Percentiles rank a stretch among this genome's conserved stretches.
Conservation (phyloP, 352 stramenopile species). For the Phytophthora sp. region DNA sequence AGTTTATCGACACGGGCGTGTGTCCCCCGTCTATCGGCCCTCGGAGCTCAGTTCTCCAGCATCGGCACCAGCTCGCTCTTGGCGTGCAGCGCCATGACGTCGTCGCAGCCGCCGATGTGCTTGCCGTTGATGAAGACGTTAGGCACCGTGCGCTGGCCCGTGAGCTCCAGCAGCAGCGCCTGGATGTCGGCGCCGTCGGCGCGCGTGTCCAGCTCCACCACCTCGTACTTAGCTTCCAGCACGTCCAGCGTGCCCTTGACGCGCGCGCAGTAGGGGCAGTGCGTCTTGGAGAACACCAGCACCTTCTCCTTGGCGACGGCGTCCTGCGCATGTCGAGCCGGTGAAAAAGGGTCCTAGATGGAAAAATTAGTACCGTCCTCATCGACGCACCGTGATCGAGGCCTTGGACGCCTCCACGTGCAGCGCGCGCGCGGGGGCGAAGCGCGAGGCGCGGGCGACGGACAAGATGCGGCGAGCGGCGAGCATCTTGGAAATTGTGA, state of each 20-base stretch:
- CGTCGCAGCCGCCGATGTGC: conserved; percentile 96
- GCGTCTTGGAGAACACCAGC: conserved; percentile 96
- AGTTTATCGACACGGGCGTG: conserved; percentile 1
- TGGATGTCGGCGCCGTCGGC: conserved; percentile 93
- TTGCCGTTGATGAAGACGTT: conserved; percentile 99
- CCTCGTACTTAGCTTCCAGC: conserved; percentile 64
- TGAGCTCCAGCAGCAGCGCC: conserved; percentile 88
- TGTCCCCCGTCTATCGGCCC: background rate
- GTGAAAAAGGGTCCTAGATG: too few relatives aligned
- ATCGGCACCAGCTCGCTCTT: conserved; percentile 60
- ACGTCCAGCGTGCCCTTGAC: conserved; percentile 91
- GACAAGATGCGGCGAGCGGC: conserved; percentile 22
- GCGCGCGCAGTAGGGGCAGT: conserved; percentile 92
- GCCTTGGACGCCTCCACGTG: conserved; percentile 67
- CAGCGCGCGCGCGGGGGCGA: conserved; percentile 38
- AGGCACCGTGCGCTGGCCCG: conserved; percentile 95
- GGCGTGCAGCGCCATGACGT: conserved; percentile 57
- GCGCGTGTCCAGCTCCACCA: conserved; percentile 75
- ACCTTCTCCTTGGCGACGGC: conserved; percentile 71
- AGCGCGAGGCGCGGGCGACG: conserved; percentile 19
- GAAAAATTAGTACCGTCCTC: too few relatives aligned
- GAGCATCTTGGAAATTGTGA: conserved; percentile 24
- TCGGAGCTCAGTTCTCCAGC: conserved; percentile 49
- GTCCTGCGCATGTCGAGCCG: too few relatives aligned
- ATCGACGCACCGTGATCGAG: conserved; percentile 55